Evolutionary conservation across 225 moss, liverwort and hornwort genomes (phyloP), one percentile per base, ranked within the genome.

Genomic region (Physcomitrium patens): DNA sequence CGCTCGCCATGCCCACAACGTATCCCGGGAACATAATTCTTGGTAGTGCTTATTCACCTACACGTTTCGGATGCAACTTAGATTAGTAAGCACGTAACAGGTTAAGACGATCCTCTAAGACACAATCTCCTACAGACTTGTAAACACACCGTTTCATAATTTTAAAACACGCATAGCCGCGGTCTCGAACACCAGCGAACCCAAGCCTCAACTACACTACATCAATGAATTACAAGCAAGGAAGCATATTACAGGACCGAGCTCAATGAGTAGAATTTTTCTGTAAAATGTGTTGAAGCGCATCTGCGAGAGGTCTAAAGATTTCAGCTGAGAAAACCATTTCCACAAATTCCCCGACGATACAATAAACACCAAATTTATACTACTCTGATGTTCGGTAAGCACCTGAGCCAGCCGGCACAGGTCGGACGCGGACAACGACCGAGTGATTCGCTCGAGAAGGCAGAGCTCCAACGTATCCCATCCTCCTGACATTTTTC

Each of bases 31-130:
- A 27, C 87, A 82, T 17, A 88, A 27, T 10, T 75, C 78, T 54
- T 66, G 53, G 42, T 80, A 88, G 41, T 88, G 85, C 69, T 82
- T 88, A 37, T 75, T 85, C 0, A 88, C 84, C 87, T 88, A 78
- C 65, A 13, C 16, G 75, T 43, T 31, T 5, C 11, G 14, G 16
- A 57, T 17, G 9, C 10, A 0, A 61, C 1, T 46, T 37, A 57
- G 27, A 41, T 17, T 31, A 72, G 55, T 8, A 12, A 11, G 31
- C 31, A 37, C 0, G 2, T 37, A 37, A 37, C 31, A 37, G 4
- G 0, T 4, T 1, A 1, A 7, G 31, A 7, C 5, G 31, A 37
- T 1, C 31, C 31, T 4, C 31, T 37, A 7, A 37, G 5, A 37
- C 31, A 37, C 31, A 37, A n/a, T n/a, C n/a, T n/a, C 31, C 4